phyloP scores from a whole-genome alignment of 345 rosid genomes.

The Heritiera fomes region DNA sequence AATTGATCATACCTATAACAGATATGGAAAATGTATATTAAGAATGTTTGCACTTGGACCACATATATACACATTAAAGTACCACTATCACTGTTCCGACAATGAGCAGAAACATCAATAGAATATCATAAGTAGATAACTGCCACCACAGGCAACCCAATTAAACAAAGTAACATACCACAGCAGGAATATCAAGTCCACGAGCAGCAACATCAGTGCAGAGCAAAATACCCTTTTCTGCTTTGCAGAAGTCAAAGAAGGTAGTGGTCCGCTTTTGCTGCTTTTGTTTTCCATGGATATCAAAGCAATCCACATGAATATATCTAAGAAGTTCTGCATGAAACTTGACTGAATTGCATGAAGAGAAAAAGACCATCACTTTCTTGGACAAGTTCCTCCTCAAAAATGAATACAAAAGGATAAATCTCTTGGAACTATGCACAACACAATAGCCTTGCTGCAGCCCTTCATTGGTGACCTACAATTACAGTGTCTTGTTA shows the following conservation, averaged over 20 bases:
- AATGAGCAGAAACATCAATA: background rate
- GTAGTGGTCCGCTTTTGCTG: constrained; percentile 91
- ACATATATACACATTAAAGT: background rate
- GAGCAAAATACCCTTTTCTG: constrained; percentile 87
- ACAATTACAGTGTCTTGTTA: constrained; percentile 20
- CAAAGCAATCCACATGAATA: constrained; percentile 72
- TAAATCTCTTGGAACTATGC: constrained; percentile 77
- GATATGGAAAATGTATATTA: background rate
- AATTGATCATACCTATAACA: background rate
- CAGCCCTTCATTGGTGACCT: constrained; percentile 97
- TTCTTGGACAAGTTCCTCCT: constrained; percentile 87
- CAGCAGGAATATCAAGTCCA: constrained; percentile 97
- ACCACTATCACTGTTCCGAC: background rate
- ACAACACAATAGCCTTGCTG: constrained; percentile 96
- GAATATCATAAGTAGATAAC: background rate
- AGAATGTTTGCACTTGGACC: background rate
- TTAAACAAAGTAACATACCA: constrained; percentile 48
- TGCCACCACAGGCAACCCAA: background rate
- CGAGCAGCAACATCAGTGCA: constrained; percentile 99
- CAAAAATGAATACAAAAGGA: constrained; percentile 85
- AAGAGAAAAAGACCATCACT: constrained; percentile 97
- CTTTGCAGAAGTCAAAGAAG: constrained; percentile 90
- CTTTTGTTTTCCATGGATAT: constrained; percentile 93
- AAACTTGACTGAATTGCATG: constrained; percentile 93
- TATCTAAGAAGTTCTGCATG: constrained; percentile 85